phyloP scores from a whole-genome alignment of 2,329 filamentous ascomycete species.

The Oidium heveae region DNA sequence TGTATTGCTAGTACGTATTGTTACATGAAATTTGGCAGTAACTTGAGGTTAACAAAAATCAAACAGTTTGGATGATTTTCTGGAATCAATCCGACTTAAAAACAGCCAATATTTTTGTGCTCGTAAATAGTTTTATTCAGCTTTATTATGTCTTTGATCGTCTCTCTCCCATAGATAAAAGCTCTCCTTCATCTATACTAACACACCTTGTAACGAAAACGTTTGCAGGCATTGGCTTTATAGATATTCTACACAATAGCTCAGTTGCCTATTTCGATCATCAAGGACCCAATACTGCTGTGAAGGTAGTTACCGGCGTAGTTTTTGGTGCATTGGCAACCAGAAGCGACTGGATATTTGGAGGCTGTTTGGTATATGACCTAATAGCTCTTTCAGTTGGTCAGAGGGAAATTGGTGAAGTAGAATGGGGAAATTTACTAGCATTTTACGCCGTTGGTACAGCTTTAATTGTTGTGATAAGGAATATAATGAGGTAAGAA shows the following conservation, averaged over 20 bases:
- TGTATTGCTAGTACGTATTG: conserved; percentile 28
- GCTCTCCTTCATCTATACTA: conserved; percentile 24
- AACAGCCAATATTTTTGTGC: conserved; percentile 27
- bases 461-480: conserved; percentile 26
- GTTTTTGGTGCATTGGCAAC: conserved; percentile 24
- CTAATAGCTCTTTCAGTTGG: conserved; percentile 27
- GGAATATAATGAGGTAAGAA: conserved; percentile 25
- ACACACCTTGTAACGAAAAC: conserved; percentile 33
- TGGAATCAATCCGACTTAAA: conserved; percentile 28
- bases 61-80: conserved; percentile 31
- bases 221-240: conserved; percentile 32
- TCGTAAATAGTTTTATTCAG: conserved; percentile 28
- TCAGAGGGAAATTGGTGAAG: conserved; percentile 20
- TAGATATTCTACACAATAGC: conserved; percentile 33
- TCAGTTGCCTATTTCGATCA: conserved; percentile 28
- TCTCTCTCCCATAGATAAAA: conserved; percentile 23
- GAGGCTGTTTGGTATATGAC: conserved; percentile 32
- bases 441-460: conserved; percentile 24
- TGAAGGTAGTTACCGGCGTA: conserved; percentile 27
- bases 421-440: conserved; percentile 24
- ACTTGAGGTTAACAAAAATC: background rate
- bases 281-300: conserved; percentile 18
- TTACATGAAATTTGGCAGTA: background rate
- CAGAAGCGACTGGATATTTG: conserved; percentile 33
- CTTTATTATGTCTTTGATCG: conserved; percentile 25